Conservation (phyloP, 2,329 filamentous ascomycete species). For the Dactylellina leptospora region DNA sequence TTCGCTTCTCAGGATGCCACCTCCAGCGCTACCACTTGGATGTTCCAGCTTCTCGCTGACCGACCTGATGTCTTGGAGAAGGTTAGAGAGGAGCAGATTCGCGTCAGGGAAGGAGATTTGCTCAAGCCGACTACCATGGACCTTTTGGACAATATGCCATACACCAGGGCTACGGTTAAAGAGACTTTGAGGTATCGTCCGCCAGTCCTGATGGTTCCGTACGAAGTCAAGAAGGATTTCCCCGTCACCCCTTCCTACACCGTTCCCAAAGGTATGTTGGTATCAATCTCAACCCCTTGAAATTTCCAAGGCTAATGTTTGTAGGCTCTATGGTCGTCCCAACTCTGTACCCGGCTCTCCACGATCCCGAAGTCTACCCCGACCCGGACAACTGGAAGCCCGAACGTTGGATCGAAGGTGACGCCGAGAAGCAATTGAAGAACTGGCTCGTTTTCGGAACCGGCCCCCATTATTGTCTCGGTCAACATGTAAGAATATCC, state of each 20-base stretch:
- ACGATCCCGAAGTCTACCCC: conserved; percentile 90
- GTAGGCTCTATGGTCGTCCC: conserved; percentile 90
- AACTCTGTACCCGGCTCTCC: conserved; percentile 86
- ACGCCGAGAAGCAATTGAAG: conserved; percentile 86
- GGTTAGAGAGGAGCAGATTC: conserved; percentile 88
- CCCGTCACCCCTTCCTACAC: conserved; percentile 87
- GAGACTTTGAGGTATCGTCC: conserved; percentile 93
- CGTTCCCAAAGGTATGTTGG: conserved; percentile 78
- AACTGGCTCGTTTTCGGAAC: conserved; percentile 97
- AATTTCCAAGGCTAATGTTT: conserved; percentile 20
- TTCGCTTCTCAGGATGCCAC: conserved; percentile 98
- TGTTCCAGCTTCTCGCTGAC: conserved; percentile 94
- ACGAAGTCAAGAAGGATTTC: conserved; percentile 93
- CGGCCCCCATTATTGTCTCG: conserved; percentile 94
- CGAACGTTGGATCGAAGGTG: conserved; percentile 87
- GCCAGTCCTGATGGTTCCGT: conserved; percentile 96
- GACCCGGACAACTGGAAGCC: conserved; percentile 89
- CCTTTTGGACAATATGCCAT: conserved; percentile 84
- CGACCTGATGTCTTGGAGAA: conserved; percentile 90
- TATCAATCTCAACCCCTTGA: too few relatives aligned
- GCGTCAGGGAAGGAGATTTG: conserved; percentile 76
- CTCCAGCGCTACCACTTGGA: conserved; percentile 89
- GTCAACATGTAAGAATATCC: conserved; percentile 69
- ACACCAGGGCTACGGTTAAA: conserved; percentile 89
- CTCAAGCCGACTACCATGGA: conserved; percentile 79